A percentile compares a stretch with the other conserved stretches of the same genome.
Evolutionary conservation across 2,329 filamentous ascomycete genomes (phyloP).

Genomic region (Ramularia collo-cygni): DNA sequence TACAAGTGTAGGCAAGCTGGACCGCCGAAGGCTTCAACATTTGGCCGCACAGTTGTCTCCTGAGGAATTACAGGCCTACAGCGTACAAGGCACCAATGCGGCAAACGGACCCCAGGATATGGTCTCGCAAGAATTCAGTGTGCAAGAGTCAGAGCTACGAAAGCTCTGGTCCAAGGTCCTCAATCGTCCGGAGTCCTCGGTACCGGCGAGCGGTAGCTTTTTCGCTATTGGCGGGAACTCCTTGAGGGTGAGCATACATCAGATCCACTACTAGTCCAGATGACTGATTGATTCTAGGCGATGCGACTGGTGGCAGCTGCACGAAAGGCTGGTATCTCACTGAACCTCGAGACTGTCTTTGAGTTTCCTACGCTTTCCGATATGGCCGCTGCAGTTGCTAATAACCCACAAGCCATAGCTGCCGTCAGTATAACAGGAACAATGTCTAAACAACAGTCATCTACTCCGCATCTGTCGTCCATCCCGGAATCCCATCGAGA

Average conservation of each 20-base stretch:
- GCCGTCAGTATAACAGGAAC: neutral
- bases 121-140: neutral
- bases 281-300: conserved; percentile 28
- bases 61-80: neutral
- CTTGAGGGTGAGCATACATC: conserved; percentile 17
- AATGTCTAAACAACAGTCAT: neutral
- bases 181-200: conserved; percentile 3
- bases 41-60: neutral
- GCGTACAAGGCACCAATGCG: neutral
- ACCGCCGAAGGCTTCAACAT: conserved; percentile 40
- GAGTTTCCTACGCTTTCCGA: conserved; percentile 3
- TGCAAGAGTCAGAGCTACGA: conserved; percentile 9
- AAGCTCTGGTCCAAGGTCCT: conserved; percentile 16
- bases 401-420: neutral
- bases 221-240: conserved; percentile 42
- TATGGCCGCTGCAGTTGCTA: neutral
- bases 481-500: neutral
- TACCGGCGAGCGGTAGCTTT: conserved; percentile 32
- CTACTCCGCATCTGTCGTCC: neutral
- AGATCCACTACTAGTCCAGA: neutral
- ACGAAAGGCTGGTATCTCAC: conserved; percentile 28
- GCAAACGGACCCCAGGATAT: neutral
- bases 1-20: conserved; percentile 66
- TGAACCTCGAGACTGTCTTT: conserved; percentile 39
- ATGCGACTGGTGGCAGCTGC: conserved; percentile 38